Evolutionary conservation across 768 basidiomycete genomes (phyloP).

Genomic region (Boletales sp.): DNA sequence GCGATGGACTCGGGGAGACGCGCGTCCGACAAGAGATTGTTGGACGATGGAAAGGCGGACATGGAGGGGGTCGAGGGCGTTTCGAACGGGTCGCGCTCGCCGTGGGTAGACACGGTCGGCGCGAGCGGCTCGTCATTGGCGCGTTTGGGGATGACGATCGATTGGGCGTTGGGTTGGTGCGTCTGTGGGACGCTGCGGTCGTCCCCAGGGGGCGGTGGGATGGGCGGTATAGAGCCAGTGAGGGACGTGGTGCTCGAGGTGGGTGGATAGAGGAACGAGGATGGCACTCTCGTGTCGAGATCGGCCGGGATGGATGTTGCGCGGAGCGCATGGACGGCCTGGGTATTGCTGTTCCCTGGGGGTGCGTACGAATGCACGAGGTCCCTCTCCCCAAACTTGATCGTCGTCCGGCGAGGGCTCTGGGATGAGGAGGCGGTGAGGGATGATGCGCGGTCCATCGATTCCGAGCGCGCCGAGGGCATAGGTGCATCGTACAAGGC

Average conservation of each 20-base stretch:
- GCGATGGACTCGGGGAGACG: background rate
- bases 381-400: slow-evolving; percentile 77
- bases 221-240: slow-evolving; percentile 3
- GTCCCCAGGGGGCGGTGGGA: slow-evolving; percentile 15
- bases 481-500: slow-evolving; percentile 89
- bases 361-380: slow-evolving; percentile 71
- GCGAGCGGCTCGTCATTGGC: slow-evolving; percentile 29
- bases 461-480: slow-evolving; percentile 38
- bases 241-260: slow-evolving; percentile 1
- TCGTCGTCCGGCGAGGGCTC: slow-evolving; percentile 45
- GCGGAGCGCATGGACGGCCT: slow-evolving; percentile 37
- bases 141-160: slow-evolving; percentile 22
- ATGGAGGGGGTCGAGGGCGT: slow-evolving; percentile 29
- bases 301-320: slow-evolving; percentile 14
- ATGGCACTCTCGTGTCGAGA: slow-evolving; percentile 9
- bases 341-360: slow-evolving; percentile 46
- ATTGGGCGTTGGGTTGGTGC: slow-evolving; percentile 17
- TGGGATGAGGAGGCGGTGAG: slow-evolving; percentile 24
- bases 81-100: slow-evolving; percentile 26
- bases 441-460: slow-evolving; percentile 36
- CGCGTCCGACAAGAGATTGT: slow-evolving; percentile 6
- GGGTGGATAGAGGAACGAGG: slow-evolving; percentile 26
- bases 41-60: slow-evolving; percentile 23
- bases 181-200: slow-evolving; percentile 2
- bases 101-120: slow-evolving; percentile 19